Evolutionary conservation across 2,329 filamentous ascomycete genomes (phyloP).

Genomic region (Monascus ruber): DNA sequence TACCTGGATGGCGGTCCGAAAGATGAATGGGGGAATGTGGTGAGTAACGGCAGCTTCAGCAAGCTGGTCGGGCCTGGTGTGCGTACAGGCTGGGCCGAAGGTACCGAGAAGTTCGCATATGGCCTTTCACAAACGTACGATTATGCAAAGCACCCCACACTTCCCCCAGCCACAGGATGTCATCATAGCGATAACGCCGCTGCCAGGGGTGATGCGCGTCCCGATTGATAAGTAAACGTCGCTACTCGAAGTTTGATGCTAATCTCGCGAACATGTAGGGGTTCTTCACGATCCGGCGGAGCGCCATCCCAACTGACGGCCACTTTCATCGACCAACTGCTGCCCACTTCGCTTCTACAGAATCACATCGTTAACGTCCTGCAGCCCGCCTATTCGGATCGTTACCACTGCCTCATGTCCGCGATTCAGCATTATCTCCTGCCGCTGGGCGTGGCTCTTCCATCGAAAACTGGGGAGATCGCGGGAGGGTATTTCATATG

Average conservation of each 20-base stretch:
- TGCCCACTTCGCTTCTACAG: slow-evolving; percentile 42
- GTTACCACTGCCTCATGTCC: slow-evolving; percentile 45
- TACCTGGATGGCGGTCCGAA: slow-evolving; percentile 49
- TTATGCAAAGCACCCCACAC: slow-evolving; percentile 8
- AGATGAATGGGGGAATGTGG: slow-evolving; percentile 62
- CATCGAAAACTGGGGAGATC: slow-evolving; percentile 25
- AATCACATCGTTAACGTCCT: slow-evolving; percentile 42
- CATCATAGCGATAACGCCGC: too few species aligned
- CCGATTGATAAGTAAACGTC: too few species aligned
- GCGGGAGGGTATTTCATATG: slow-evolving; percentile 83
- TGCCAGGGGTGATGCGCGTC: too few species aligned
- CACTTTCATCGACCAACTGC: slow-evolving; percentile 44
- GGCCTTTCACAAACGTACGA: slow-evolving; percentile 49
- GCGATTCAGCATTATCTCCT: slow-evolving; percentile 50
- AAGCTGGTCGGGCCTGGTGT: slow-evolving; percentile 76
- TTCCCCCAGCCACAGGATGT: background rate
- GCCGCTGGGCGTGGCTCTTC: slow-evolving; percentile 47
- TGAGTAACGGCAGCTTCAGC: slow-evolving; percentile 82
- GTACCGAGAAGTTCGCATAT: slow-evolving; percentile 48
- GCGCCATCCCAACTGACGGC: slow-evolving; percentile 49
- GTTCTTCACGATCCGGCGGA: slow-evolving; percentile 48
- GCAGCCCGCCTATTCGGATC: slow-evolving; percentile 43
- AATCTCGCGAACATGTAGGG: slow-evolving; percentile 25
- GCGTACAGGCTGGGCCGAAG: slow-evolving; percentile 82
- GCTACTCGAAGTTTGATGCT: too few species aligned